Evolutionary conservation across 345 rosid species (phyloP).

Genomic region (Eucalyptus shirleyi): DNA sequence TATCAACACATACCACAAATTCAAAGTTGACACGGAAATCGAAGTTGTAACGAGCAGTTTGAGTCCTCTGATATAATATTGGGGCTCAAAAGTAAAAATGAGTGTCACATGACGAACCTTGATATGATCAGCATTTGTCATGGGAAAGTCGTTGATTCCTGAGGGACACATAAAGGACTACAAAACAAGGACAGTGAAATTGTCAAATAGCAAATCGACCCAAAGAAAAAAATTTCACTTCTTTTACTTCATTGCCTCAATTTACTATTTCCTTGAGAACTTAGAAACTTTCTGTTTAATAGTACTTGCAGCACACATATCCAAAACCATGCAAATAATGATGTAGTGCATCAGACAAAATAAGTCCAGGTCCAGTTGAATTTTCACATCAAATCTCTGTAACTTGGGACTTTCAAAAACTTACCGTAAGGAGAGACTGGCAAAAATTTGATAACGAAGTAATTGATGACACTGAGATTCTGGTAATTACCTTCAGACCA

Average conservation of each 20-base stretch:
- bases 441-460: background rate
- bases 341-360: background rate
- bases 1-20: background rate
- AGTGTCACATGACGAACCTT: constrained; percentile 32
- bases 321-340: background rate
- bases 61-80: background rate
- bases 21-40: background rate
- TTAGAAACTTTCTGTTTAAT: background rate
- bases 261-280: background rate
- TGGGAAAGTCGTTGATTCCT: constrained; percentile 91
- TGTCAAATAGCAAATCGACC: background rate
- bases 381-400: background rate
- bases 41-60: background rate
- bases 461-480: background rate
- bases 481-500: constrained; percentile 74
- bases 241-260: background rate
- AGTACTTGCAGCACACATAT: background rate
- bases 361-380: background rate
- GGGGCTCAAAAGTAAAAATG: background rate
- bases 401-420: background rate
- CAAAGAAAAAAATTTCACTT: background rate
- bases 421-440: background rate
- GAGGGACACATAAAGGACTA: constrained; percentile 99
- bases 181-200: constrained; percentile 4
- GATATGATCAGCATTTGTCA: constrained; percentile 79